phyloP scores from a whole-genome alignment of 495 filamentous ascomycete species.

The Neurospora pannonica region DNA sequence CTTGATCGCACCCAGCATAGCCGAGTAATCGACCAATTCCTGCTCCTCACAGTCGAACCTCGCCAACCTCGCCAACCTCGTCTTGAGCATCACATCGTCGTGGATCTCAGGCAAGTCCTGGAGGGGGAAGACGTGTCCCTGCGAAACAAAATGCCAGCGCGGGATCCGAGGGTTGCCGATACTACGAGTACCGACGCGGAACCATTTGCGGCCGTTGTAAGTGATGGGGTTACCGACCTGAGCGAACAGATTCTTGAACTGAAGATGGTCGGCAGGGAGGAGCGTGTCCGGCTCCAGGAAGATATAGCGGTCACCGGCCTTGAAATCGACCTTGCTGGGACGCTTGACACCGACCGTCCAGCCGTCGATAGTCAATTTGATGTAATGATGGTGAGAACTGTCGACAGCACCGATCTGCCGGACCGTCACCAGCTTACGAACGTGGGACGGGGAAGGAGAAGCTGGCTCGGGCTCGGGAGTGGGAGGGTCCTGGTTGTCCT shows the following conservation, averaged over 20 bases:
- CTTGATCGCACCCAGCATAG: slow-evolving; percentile 5
- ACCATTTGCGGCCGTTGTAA: slow-evolving; percentile 7
- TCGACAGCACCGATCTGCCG: neutral
- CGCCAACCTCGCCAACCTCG: neutral
- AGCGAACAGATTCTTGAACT: neutral
- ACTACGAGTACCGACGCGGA: neutral
- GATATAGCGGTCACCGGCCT: neutral
- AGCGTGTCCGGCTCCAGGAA: slow-evolving; percentile 17
- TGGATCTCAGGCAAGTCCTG: slow-evolving; percentile 1
- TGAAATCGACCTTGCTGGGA: neutral
- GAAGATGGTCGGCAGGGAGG: slow-evolving; percentile 2
- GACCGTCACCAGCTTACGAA: slow-evolving; percentile 10
- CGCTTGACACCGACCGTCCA: slow-evolving; percentile 13
- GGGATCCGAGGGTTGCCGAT: neutral
- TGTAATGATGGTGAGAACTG: neutral
- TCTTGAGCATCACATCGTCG: neutral
- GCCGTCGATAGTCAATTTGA: slow-evolving; percentile 7
- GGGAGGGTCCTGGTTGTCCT: neutral
- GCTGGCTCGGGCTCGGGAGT: neutral
- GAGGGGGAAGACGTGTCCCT: slow-evolving; percentile 13
- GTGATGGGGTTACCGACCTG: neutral
- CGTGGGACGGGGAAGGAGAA: neutral
- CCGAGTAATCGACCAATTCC: slow-evolving; percentile 3
- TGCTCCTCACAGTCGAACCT: neutral
- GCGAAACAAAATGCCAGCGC: slow-evolving; percentile 3